A percentile compares a stretch with the other conserved stretches of the same genome.
Evolutionary conservation across 306 rosid genomes (phyloP).

Genomic region (Dalbergia oliveri): DNA sequence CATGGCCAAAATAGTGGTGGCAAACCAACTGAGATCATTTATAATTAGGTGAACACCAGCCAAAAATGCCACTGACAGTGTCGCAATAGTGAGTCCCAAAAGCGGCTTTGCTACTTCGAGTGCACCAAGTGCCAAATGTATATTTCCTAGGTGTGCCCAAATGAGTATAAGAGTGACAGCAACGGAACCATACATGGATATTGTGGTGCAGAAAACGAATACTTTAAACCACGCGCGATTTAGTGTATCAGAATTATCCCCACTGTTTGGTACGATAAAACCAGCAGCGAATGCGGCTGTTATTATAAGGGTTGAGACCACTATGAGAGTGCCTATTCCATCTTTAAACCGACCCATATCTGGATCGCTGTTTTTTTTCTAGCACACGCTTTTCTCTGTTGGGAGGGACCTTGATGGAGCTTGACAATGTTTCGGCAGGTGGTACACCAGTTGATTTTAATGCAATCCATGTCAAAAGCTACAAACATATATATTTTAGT

Average conservation of each 20-base stretch:
- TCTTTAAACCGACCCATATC: neutral
- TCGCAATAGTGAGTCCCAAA: conserved; percentile 38
- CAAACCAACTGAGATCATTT: conserved; percentile 20
- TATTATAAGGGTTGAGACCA: neutral
- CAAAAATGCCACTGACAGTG: conserved; percentile 41
- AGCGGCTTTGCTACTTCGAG: neutral
- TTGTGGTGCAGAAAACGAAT: conserved; percentile 25
- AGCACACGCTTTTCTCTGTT: too few relatives aligned
- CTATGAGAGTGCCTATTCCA: neutral
- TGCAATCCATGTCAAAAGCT: too few relatives aligned
- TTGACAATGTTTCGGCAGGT: too few relatives aligned
- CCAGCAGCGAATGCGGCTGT: conserved; percentile 36
- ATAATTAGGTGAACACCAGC: conserved; percentile 35
- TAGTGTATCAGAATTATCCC: neutral
- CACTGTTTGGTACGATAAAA: conserved; percentile 34
- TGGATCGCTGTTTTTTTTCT: too few relatives aligned
- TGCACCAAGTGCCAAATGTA: neutral
- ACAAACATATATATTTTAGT: too few relatives aligned
- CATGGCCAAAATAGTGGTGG: neutral
- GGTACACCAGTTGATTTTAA: too few relatives aligned
- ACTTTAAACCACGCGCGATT: neutral
- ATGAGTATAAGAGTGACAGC: conserved; percentile 29
- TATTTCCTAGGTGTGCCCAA: conserved; percentile 33
- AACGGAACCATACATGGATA: conserved; percentile 46
- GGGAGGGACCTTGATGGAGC: too few relatives aligned